Evolutionary conservation across 2,329 filamentous ascomycete genomes (phyloP).

Genomic region (Diaporthe capsici): DNA sequence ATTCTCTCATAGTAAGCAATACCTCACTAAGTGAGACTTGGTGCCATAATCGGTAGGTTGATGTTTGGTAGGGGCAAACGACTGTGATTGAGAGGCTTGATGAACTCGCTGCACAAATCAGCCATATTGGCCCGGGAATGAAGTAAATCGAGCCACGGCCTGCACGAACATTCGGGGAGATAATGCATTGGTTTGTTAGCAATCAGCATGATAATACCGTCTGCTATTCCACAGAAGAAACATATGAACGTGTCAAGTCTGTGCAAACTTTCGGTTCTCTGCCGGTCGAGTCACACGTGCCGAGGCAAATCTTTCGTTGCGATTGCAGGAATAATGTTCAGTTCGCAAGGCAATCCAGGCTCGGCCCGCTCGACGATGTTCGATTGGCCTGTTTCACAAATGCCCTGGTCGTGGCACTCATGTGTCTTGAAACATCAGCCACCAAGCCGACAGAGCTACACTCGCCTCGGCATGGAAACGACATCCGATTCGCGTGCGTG

Average conservation of each 20-base stretch:
- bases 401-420: not conserved
- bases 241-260: not conserved
- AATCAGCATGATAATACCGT: not conserved
- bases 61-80: not conserved
- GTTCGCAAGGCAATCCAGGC: constrained; percentile 15
- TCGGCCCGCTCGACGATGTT: not conserved
- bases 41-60: not conserved
- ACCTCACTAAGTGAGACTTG: not conserved
- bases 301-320: not conserved
- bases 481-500: not conserved
- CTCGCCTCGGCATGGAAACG: not conserved
- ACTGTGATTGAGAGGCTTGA: not conserved
- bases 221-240: not conserved
- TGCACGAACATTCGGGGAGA: too few species aligned
- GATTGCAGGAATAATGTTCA: constrained; percentile 1
- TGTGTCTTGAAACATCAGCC: constrained; percentile 18
- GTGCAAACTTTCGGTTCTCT: not conserved
- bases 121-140: not conserved
- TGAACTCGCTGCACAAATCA: not conserved
- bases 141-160: not conserved
- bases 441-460: not conserved
- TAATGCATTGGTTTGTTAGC: not conserved
- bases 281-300: not conserved
- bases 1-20: not conserved
- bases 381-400: constrained; percentile 23